These are phyloP conservation scores for Ottelia alismoides DNA, from an alignment of 106 monocot genomes.

Conservation along the genomic window DNA sequence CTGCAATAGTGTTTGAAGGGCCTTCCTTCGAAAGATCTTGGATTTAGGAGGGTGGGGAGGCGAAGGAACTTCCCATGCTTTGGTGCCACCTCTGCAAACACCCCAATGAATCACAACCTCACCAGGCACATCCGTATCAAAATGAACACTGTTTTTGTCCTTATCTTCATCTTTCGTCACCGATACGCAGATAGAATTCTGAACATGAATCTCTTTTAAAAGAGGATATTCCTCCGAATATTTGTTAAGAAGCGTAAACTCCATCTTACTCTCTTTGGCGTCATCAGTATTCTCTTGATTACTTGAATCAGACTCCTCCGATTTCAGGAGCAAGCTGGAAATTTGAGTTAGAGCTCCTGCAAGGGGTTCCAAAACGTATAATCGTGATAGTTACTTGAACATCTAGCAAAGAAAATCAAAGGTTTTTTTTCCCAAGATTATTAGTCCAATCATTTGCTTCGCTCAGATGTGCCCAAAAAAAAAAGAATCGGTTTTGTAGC, in stretches of 20 bases:
- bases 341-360: no score
- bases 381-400: no score
- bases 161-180: conserved; percentile 37
- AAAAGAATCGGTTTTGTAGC: no score
- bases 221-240: conserved; percentile 67
- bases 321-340: no score
- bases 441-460: no score
- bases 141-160: conserved; percentile 41
- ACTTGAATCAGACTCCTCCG: no score
- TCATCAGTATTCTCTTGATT: no score
- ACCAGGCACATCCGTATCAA: conserved; percentile 85
- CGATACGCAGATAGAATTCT: conserved; percentile 50
- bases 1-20: conserved; percentile 78
- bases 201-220: conserved; percentile 40
- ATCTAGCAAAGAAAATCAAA: no score
- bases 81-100: conserved; percentile 45
- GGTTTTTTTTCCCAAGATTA: no score
- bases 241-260: conserved; percentile 10
- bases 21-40: conserved; percentile 53
- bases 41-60: conserved; percentile 64
- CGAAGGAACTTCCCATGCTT: conserved; percentile 63
- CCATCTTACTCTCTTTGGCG: conserved; percentile 4
- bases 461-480: no score
- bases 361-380: no score
- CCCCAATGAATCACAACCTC: conserved; percentile 87